These are phyloP conservation scores for Gliomastix tumulicola DNA, from an alignment of 2,329 filamentous ascomycete species.

Conservation along the genomic window DNA sequence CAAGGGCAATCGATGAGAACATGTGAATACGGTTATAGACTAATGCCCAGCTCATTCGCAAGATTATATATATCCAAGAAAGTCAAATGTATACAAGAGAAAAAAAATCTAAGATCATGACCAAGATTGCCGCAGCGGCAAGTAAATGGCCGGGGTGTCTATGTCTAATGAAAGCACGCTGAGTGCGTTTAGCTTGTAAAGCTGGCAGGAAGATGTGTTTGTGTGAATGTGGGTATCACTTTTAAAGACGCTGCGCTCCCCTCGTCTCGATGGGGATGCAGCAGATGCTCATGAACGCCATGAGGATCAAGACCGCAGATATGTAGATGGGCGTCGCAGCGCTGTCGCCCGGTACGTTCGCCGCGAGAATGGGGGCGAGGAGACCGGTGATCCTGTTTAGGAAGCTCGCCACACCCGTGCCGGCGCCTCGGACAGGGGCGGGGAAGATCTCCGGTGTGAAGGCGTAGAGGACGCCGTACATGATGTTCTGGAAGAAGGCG, in stretches of 20 bases:
- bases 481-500: constrained; percentile 68
- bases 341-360: constrained; percentile 50
- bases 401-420: constrained; percentile 65
- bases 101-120: too few species aligned
- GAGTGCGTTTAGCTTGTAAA: neutral
- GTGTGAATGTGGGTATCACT: neutral
- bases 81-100: too few species aligned
- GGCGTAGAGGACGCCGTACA: constrained; percentile 71
- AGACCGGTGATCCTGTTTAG: constrained; percentile 63
- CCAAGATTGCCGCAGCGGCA: too few species aligned
- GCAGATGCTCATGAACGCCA: constrained; percentile 52
- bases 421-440: constrained; percentile 63
- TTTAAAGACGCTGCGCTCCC: constrained; percentile 47
- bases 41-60: neutral
- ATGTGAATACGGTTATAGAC: neutral
- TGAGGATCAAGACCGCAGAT: constrained; percentile 47
- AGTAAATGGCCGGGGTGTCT: too few species aligned
- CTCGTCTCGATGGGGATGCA: constrained; percentile 58
- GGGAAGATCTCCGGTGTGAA: constrained; percentile 76
- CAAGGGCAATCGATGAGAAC: constrained; percentile 34
- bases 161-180: too few species aligned
- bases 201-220: neutral
- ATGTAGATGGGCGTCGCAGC: constrained; percentile 51
- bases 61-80: neutral
- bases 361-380: constrained; percentile 62